Conservation (phyloP, 768 basidiomycete species). For the Mycena venus region DNA sequence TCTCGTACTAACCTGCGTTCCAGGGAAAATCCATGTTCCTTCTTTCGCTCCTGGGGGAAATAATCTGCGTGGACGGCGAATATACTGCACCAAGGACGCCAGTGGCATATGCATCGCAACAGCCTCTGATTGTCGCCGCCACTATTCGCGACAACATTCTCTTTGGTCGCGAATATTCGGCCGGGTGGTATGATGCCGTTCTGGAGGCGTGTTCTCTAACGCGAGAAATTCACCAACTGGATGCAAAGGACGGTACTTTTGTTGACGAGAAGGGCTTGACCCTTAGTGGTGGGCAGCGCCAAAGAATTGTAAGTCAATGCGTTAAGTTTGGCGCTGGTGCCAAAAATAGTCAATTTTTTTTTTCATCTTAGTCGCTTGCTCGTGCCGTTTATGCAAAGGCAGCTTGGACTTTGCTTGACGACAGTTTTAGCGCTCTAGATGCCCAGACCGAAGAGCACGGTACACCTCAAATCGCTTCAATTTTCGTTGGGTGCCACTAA, state of each 20-base stretch:
- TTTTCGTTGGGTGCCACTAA: no score
- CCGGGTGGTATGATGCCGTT: neutral
- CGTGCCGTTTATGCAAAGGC: slow-evolving; percentile 1
- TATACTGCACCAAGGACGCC: no score
- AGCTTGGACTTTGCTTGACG: neutral
- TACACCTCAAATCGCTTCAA: no score
- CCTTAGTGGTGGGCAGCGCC: slow-evolving; percentile 6
- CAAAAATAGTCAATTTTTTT: no score
- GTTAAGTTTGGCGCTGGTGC: no score
- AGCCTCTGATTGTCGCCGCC: slow-evolving; percentile 1
- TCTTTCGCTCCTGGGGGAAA: no score
- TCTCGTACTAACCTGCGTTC: no score
- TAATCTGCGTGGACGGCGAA: no score
- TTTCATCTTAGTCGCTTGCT: neutral
- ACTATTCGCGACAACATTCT: neutral
- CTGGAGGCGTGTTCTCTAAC: neutral
- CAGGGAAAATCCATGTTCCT: no score
- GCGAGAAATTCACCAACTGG: neutral
- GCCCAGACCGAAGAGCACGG: no score
- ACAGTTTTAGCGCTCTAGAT: slow-evolving; percentile 3
- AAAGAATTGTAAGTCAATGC: slow-evolving; percentile 4
- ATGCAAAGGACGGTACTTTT: neutral
- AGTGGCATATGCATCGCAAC: no score
- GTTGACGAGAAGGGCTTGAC: neutral
- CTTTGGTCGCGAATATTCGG: slow-evolving; percentile 3